phyloP scores from a whole-genome alignment of 2,329 filamentous ascomycete species.

The Alternaria sp. region DNA sequence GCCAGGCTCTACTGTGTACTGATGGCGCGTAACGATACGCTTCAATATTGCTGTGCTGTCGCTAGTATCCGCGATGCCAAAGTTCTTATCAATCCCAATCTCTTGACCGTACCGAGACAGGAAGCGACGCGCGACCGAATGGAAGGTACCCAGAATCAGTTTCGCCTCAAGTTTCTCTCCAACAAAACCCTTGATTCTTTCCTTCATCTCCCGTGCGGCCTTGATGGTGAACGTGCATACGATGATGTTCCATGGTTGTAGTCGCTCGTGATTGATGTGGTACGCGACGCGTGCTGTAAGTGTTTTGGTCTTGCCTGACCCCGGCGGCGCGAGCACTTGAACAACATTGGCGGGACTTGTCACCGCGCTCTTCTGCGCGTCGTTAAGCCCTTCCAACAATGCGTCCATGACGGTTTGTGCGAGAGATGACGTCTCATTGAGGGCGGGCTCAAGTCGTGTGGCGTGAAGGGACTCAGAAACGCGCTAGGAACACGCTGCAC shows the following conservation, averaged over 20 bases:
- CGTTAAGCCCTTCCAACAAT: constrained; percentile 68
- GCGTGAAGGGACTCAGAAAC: neutral
- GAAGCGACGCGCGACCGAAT: constrained; percentile 88
- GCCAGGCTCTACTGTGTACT: constrained; percentile 71
- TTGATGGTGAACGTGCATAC: constrained; percentile 98
- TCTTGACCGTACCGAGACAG: constrained; percentile 81
- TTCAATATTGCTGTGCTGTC: constrained; percentile 82
- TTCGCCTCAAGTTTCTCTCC: constrained; percentile 76
- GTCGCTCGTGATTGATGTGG: constrained; percentile 73
- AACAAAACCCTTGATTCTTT: constrained; percentile 81
- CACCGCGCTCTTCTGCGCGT: constrained; percentile 68
- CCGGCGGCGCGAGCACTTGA: constrained; percentile 68
- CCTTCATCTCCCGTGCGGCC: constrained; percentile 90
- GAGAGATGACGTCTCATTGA: constrained; percentile 17
- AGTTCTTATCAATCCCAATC: constrained; percentile 82
- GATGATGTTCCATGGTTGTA: constrained; percentile 84
- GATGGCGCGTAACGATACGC: constrained; percentile 79
- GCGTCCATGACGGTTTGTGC: constrained; percentile 53
- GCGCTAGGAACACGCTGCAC: constrained; percentile 11
- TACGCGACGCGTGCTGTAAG: constrained; percentile 91
- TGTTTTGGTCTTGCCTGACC: constrained; percentile 92
- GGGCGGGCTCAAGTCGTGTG: neutral
- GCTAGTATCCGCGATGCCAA: constrained; percentile 85
- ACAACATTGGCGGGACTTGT: constrained; percentile 65
- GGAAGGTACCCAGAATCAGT: constrained; percentile 89